These are phyloP conservation scores for Pyricularia sp. DNA, from an alignment of 2,329 filamentous ascomycete species.

Conservation along the genomic window DNA sequence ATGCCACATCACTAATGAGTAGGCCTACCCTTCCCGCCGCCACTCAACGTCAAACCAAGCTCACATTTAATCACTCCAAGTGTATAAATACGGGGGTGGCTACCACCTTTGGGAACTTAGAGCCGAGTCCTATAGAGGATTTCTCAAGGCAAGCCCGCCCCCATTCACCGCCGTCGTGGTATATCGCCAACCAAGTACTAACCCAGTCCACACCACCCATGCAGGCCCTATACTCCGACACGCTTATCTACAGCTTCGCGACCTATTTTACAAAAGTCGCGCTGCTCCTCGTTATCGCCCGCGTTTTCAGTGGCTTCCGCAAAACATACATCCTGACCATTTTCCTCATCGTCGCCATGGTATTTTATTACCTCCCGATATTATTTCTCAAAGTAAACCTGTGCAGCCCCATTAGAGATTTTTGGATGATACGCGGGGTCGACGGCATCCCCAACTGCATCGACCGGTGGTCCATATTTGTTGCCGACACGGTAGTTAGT, in stretches of 20 bases:
- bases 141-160: neutral
- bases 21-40: neutral
- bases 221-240: neutral
- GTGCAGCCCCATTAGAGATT: neutral
- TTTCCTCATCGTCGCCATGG: constrained; percentile 31
- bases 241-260: neutral
- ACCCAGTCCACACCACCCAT: neutral
- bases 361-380: constrained; percentile 2
- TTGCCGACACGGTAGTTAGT: constrained; percentile 2
- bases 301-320: neutral
- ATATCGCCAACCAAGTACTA: neutral
- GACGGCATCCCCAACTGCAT: neutral
- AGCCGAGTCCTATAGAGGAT: neutral
- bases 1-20: neutral
- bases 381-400: neutral
- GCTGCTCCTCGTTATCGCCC: neutral
- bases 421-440: neutral
- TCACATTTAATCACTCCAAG: neutral
- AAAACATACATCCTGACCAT: constrained; percentile 22
- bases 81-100: neutral
- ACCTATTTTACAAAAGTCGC: constrained; percentile 2
- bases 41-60: neutral
- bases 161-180: too few relatives aligned
- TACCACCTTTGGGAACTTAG: neutral
- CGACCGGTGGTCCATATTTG: neutral